phyloP scores from a whole-genome alignment of 1,284 basidiomycete genomes.

The Bjerkandera adusta region DNA sequence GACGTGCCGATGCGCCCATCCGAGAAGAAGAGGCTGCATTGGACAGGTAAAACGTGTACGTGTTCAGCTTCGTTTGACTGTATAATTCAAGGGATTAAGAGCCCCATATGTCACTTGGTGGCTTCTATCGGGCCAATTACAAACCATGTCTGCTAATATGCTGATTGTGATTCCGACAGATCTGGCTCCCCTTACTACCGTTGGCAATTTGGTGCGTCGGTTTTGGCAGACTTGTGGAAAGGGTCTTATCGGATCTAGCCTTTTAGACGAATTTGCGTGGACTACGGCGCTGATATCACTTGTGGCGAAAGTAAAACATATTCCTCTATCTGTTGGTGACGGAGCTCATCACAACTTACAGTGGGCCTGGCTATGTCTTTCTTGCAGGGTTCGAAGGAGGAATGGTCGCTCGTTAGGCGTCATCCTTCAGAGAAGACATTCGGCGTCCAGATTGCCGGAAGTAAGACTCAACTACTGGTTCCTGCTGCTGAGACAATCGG shows the following conservation, averaged over 20 bases:
- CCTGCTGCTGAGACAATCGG: slow-evolving; percentile 85
- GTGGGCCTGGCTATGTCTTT: slow-evolving; percentile 86
- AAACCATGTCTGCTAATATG: too few relatives aligned
- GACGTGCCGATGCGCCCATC: slow-evolving; percentile 70
- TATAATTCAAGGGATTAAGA: too few relatives aligned
- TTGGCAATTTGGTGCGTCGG: slow-evolving; percentile 81
- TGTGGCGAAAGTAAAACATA: slow-evolving; percentile 79
- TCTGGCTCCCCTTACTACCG: slow-evolving; percentile 92
- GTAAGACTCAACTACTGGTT: slow-evolving; percentile 74
- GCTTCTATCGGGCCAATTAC: too few relatives aligned
- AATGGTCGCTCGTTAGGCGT: slow-evolving; percentile 87
- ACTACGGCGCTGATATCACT: slow-evolving; percentile 91
- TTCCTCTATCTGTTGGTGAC: slow-evolving; percentile 9
- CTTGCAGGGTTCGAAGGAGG: slow-evolving; percentile 80
- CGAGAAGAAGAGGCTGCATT: slow-evolving; percentile 88
- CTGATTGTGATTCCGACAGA: slow-evolving; percentile 56
- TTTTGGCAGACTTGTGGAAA: neutral
- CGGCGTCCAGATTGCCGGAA: slow-evolving; percentile 86
- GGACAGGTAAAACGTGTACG: slow-evolving; percentile 86
- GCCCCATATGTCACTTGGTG: too few relatives aligned
- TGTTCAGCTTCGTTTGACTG: slow-evolving; percentile 13
- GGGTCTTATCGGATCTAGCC: slow-evolving; percentile 50
- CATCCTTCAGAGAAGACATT: slow-evolving; percentile 90
- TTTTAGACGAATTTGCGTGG: slow-evolving; percentile 87
- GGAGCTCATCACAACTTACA: slow-evolving; percentile 28